Percentiles rank a stretch among this genome's conserved stretches.
phyloP scores from a whole-genome alignment of 129 eudicot species.

The Arctium minus region DNA sequence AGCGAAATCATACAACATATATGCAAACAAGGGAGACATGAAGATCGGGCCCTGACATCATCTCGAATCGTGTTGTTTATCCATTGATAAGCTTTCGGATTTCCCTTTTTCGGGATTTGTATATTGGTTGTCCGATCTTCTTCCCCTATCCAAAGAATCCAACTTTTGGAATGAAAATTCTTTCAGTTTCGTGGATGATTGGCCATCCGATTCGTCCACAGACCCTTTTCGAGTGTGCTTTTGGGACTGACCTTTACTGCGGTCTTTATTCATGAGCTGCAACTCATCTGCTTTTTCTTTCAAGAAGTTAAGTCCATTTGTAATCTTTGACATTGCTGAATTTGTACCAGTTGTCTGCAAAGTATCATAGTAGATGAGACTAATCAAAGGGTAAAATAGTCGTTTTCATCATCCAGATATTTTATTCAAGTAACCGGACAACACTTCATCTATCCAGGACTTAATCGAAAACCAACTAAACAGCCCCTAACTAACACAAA shows the following conservation, averaged over 20 bases:
- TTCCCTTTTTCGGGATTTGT: not conserved
- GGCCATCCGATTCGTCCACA: slow-evolving; percentile 28
- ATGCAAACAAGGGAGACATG: slow-evolving; percentile 8
- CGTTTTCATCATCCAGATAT: not conserved
- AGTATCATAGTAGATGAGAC: slow-evolving; percentile 3
- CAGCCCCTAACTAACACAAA: not conserved
- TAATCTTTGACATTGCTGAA: slow-evolving; percentile 73
- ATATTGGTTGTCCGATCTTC: slow-evolving; percentile 15
- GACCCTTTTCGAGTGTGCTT: slow-evolving; percentile 22
- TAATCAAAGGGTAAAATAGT: not conserved
- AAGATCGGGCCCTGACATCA: slow-evolving; percentile 8
- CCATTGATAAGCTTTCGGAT: slow-evolving; percentile 8
- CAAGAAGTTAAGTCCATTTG: slow-evolving; percentile 76
- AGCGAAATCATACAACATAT: slow-evolving; percentile 14
- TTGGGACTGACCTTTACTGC: slow-evolving; percentile 29
- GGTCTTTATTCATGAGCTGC: slow-evolving; percentile 54
- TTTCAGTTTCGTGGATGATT: not conserved
- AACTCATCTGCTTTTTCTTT: slow-evolving; percentile 73
- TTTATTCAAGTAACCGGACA: not conserved
- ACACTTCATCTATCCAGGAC: not conserved
- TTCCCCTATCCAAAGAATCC: slow-evolving; percentile 14
- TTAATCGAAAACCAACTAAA: not conserved
- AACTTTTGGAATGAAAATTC: slow-evolving; percentile 17
- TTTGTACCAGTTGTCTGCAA: slow-evolving; percentile 47
- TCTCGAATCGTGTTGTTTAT: not conserved